These are phyloP conservation scores for Vitis hybrid DNA, from an alignment of 177 flowering plant genomes.

Conservation along the genomic window DNA sequence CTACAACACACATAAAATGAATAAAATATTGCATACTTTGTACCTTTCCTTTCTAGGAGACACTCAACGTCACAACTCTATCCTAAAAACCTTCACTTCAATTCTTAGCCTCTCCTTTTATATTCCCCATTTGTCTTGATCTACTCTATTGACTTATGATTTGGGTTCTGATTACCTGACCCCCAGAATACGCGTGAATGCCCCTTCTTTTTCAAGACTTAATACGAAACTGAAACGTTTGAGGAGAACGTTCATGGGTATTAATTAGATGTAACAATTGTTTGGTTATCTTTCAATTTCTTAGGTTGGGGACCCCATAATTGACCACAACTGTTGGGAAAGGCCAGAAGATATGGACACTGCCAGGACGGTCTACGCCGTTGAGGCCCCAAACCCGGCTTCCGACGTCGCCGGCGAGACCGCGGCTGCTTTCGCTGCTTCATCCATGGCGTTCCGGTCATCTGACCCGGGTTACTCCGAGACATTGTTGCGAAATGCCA, in stretches of 20 bases:
- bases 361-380: slow-evolving; percentile 67
- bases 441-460: slow-evolving; percentile 79
- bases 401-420: slow-evolving; percentile 96
- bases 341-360: slow-evolving; percentile 97
- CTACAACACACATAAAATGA: no score
- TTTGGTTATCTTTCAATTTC: not conserved
- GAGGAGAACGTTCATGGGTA: not conserved
- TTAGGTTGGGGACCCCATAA: slow-evolving; percentile 85
- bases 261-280: not conserved
- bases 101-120: no score
- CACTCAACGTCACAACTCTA: no score
- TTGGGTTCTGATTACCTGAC: no score
- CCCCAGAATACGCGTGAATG: no score
- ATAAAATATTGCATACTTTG: no score
- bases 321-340: slow-evolving; percentile 89
- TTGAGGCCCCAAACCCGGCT: slow-evolving; percentile 74
- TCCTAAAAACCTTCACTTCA: no score
- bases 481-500: slow-evolving; percentile 55
- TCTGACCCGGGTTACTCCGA: slow-evolving; percentile 77
- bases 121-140: no score
- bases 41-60: no score
- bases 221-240: no score
- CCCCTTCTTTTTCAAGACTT: no score
- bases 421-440: slow-evolving; percentile 90
- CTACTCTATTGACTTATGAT: no score